Evolutionary conservation across 768 basidiomycete species (phyloP).

Genomic region (Boletus reticulatus): DNA sequence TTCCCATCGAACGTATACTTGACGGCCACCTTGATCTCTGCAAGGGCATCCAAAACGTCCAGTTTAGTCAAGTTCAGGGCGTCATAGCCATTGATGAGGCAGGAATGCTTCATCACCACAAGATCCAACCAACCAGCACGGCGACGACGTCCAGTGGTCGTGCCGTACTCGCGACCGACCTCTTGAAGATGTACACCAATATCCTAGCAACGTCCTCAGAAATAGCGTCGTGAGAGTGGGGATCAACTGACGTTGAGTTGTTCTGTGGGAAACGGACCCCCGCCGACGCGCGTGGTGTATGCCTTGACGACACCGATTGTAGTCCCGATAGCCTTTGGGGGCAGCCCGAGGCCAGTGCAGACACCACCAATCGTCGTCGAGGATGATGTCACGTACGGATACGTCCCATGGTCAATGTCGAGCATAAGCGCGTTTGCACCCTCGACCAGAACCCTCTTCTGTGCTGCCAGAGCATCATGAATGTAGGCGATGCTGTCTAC

Average conservation of each 20-base stretch:
- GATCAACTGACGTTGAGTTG: conserved; percentile 71
- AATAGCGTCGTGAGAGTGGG: background rate
- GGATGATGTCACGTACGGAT: conserved; percentile 96
- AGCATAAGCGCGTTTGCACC: conserved; percentile 99
- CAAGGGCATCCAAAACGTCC: conserved; percentile 82
- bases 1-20: conserved; percentile 77
- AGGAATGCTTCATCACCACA: conserved; percentile 91
- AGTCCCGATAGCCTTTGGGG: conserved; percentile 83
- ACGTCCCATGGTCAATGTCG: conserved; percentile 96
- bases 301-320: conserved; percentile 95
- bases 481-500: conserved; percentile 85
- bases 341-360: conserved; percentile 96
- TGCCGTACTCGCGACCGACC: conserved; percentile 89
- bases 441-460: conserved; percentile 88
- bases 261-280: conserved; percentile 97
- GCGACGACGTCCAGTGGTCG: conserved; percentile 87
- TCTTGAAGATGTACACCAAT: conserved; percentile 88
- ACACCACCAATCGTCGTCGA: conserved; percentile 94
- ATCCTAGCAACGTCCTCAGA: conserved; percentile 44
- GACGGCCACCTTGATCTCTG: conserved; percentile 85
- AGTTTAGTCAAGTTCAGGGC: conserved; percentile 93
- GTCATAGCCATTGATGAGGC: conserved; percentile 95
- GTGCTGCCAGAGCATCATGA: conserved; percentile 70
- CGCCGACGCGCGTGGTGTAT: conserved; percentile 98
- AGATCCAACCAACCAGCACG: conserved; percentile 98